Evolutionary conservation across 2,329 filamentous ascomycete species (phyloP), one percentile per base, ranked within the genome.

Genomic region (Trichoderma citrinoviride): DNA sequence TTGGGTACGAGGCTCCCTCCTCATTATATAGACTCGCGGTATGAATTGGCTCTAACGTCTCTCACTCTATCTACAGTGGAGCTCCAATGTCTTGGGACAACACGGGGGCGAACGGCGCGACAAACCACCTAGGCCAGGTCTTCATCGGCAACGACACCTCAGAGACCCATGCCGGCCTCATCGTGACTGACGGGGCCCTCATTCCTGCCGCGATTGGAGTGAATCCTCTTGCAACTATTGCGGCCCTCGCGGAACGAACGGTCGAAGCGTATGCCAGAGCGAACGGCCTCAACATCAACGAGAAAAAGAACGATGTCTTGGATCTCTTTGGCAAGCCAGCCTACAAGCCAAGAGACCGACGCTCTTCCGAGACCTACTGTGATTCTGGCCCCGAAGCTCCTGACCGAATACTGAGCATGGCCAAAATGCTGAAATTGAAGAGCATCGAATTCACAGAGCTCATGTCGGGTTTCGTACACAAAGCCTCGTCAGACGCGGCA

Each of bases 211-310:
- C 88, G 0, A 77, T 90, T 2, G 83, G 87, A 15, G 85, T 87
- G 3, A 91, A 91, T 70, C 88, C 88, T 0, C 82, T 89, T 60
- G 88, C 88, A 1, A 91, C 88, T 1, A 90, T 90, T 68, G 83
- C 87, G 0, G 88, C 88, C 3, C 80, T 91, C 21, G 87, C 88
- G 0, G 88, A 90, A 74, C 79, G 88, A 10, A 84, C 84, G 0
- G 81, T 90, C 7, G 82, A 85, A 58, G 72, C 79, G 6, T 83
- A 83, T 57, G 79, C 81, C 2, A 68, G 75, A 58, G 75, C 76
- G 8, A 70, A 77, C 7, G 69, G 70, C 0, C 76, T 87, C 12
- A 67, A 64, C 6, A 82, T 88, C 58, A 79, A 81, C 65, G 73
- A 75, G 2, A 75, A 79, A 23, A 76, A 76, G 25, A 84, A 84